Evolutionary conservation across 2,329 filamentous ascomycete species (phyloP).

Genomic region (Colletotrichum sp.): DNA sequence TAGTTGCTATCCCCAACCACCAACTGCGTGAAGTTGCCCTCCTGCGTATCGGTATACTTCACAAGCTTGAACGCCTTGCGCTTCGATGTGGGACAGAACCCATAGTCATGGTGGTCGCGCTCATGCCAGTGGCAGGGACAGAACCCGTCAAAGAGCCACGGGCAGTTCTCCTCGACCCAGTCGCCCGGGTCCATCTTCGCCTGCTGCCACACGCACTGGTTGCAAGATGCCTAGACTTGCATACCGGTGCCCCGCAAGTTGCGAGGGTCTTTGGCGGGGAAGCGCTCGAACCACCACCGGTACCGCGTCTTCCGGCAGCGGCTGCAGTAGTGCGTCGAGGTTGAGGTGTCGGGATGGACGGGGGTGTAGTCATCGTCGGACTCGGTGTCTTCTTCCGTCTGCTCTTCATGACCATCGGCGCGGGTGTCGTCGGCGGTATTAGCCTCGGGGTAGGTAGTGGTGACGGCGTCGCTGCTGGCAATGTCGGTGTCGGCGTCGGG

Average conservation of each 20-base stretch:
- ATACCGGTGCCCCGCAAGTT: not conserved
- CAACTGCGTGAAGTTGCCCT: not conserved
- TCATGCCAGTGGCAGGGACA: not conserved
- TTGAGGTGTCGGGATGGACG: not conserved
- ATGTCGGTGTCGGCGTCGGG: not conserved
- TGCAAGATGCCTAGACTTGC: not conserved
- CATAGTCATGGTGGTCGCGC: not conserved
- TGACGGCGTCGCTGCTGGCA: not conserved
- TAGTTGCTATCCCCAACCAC: not conserved
- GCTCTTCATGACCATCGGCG: not conserved
- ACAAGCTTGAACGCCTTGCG: not conserved
- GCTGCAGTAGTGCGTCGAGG: not conserved
- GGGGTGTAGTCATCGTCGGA: not conserved
- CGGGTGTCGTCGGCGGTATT: not conserved
- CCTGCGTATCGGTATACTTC: not conserved
- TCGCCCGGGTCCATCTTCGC: not conserved
- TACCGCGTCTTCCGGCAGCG: not conserved
- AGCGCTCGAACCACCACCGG: not conserved
- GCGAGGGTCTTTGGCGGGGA: not conserved
- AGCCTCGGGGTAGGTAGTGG: rapidly evolving
- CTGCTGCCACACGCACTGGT: not conserved
- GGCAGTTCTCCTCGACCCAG: not conserved
- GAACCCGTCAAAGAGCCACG: not conserved
- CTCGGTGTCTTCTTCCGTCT: not conserved
- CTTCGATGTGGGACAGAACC: not conserved